Conservation (phyloP, 2,329 filamentous ascomycete species). For the Claviceps fusiformis region DNA sequence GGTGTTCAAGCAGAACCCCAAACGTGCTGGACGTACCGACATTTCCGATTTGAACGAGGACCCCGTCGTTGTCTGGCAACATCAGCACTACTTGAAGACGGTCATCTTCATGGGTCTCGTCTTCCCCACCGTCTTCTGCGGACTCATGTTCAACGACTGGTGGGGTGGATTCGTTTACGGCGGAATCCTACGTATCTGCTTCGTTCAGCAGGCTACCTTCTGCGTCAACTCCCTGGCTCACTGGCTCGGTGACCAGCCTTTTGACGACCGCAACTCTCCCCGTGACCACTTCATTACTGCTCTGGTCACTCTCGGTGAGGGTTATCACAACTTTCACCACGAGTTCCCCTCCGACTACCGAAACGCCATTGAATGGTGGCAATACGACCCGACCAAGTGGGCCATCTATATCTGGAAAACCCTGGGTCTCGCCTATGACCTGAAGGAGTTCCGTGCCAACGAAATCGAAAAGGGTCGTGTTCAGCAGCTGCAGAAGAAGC, state of each 20-base stretch:
- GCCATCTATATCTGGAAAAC: slow-evolving; percentile 74
- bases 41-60: slow-evolving; percentile 83
- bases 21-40: slow-evolving; percentile 75
- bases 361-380: slow-evolving; percentile 81
- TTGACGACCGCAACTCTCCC: slow-evolving; percentile 84
- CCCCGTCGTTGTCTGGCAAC: slow-evolving; percentile 73
- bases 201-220: slow-evolving; percentile 86
- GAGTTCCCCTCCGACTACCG: slow-evolving; percentile 90
- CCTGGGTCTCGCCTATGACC: slow-evolving; percentile 68
- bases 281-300: slow-evolving; percentile 81
- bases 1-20: slow-evolving; percentile 87
- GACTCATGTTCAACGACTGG: slow-evolving; percentile 71
- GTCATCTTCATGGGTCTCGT: slow-evolving; percentile 64
- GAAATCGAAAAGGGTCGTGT: slow-evolving; percentile 87
- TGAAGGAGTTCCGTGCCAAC: slow-evolving; percentile 84
- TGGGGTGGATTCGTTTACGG: slow-evolving; percentile 71
- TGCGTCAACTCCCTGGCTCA: slow-evolving; percentile 85
- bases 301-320: slow-evolving; percentile 72
- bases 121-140: slow-evolving; percentile 63
- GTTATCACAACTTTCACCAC: slow-evolving; percentile 94
- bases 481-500: slow-evolving; percentile 84
- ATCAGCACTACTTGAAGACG: slow-evolving; percentile 72
- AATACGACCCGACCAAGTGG: slow-evolving; percentile 90
- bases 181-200: slow-evolving; percentile 75
- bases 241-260: slow-evolving; percentile 85